Base-by-base conservation (phyloP, 2,329 filamentous ascomycete genomes). In the Reticulascus tulasneorum region DNA sequence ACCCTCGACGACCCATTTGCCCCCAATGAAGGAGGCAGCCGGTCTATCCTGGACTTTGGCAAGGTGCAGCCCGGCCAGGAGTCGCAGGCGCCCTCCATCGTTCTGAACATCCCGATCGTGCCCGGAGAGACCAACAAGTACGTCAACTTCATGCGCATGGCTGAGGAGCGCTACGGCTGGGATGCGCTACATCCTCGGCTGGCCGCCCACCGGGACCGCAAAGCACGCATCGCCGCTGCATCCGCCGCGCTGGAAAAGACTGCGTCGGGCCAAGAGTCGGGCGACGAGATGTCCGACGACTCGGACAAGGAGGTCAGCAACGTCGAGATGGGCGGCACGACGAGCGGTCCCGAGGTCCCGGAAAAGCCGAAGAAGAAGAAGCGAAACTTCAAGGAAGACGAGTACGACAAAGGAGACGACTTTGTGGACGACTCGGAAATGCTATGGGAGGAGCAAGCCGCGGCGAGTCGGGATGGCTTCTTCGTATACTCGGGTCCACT, bases 401-500 rank as follows among this genome's bases (percentile, higher is more conserved):
- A 90, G 51, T 90, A 90, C 52, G 86, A 91, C 54, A 83, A 85
- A 52, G 82, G 86, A 30, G 86, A 90, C 52, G 85, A 84, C 35
- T 91, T 91, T 61, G 79, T 91, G 37, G 93, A 98, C 53, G 93
- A 98, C 56, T 94, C 89, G 2, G 93, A 98, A 59, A 62, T 96
- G 55, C 73, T 94, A 1, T 97, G 91, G 91, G 88, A 97, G 62
- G 88, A 94, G 54, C 86, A 94, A 56, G 91, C 91, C 7, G 89
- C 91, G 5, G 90, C 93, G 29, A 91, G 87, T 48, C 87, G 91
- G 50, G 93, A 97, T 56, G 93, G 93, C 2, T 98, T 97, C 67
- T 98, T 97, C 58, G 93, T 98, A 2, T 98, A 96, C 62, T 94
- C 87, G 42, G 93, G 93, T 4, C 91, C 91, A 8, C 69, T 98